Conservation (phyloP, 129 eudicot genomes). For the Artemisia argyi region DNA sequence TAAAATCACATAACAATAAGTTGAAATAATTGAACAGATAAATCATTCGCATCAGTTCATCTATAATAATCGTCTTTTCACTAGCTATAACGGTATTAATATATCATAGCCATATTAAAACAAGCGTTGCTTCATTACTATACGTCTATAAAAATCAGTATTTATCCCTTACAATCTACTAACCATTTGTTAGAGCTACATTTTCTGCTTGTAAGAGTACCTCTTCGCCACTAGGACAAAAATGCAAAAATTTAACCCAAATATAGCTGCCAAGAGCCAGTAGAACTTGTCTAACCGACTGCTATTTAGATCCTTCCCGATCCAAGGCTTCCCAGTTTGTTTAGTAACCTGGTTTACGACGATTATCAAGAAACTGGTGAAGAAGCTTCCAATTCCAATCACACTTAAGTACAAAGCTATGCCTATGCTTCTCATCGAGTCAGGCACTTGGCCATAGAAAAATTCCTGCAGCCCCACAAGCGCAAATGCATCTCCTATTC, state of each 20-base stretch:
- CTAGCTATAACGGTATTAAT: no score
- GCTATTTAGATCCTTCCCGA: constrained; percentile 54
- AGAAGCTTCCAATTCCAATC: constrained; percentile 31
- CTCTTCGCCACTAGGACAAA: constrained; percentile 39
- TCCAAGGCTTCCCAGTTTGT: constrained; percentile 52
- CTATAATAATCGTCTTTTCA: no score
- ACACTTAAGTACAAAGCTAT: constrained; percentile 36
- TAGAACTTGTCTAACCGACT: constrained; percentile 59
- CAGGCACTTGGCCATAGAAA: constrained; percentile 49
- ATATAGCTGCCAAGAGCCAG: constrained; percentile 51
- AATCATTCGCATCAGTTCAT: no score
- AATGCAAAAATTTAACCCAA: constrained; percentile 34
- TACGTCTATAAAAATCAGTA: no score
- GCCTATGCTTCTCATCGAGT: constrained; percentile 45
- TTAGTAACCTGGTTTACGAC: constrained; percentile 24
- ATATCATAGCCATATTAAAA: no score
- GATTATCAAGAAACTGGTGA: constrained; percentile 36
- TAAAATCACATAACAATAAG: no score
- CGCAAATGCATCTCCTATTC: constrained; percentile 42
- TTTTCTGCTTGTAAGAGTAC: constrained; percentile 44
- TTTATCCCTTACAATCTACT: not conserved
- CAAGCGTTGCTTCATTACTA: no score
- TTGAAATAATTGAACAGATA: no score
- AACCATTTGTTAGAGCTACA: not conserved
- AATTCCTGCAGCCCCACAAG: constrained; percentile 53